phyloP scores from a whole-genome alignment of 2,329 filamentous ascomycete species.

The Rhexocercosporidium sp. region DNA sequence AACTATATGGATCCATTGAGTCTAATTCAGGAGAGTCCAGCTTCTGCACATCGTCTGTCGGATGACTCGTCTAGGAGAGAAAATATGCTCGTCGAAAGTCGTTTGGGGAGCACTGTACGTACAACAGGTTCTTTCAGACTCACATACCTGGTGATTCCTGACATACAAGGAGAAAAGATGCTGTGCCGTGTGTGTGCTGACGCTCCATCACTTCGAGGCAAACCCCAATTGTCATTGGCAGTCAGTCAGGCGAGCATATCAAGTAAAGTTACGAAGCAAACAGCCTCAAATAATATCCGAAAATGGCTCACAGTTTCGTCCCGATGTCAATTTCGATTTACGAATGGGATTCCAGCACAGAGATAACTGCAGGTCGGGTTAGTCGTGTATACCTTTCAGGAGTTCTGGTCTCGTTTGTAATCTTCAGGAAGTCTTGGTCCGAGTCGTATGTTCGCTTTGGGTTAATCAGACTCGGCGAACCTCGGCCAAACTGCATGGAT shows the following conservation, averaged over 20 bases:
- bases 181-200: not conserved
- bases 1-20: not conserved
- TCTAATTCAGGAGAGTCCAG: not conserved
- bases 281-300: not conserved
- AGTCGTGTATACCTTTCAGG: not conserved
- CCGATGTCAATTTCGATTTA: not conserved
- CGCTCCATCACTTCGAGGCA: not conserved
- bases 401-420: slow-evolving; percentile 2
- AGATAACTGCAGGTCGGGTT: not conserved
- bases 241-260: not conserved
- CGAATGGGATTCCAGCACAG: not conserved
- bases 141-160: not conserved
- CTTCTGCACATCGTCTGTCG: slow-evolving; percentile 1
- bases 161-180: not conserved
- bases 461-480: slow-evolving; percentile 5
- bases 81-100: not conserved
- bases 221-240: too few species aligned
- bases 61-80: not conserved
- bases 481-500: not conserved
- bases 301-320: not conserved
- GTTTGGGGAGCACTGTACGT: not conserved
- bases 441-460: slow-evolving; percentile 9
- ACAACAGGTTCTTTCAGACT: not conserved
- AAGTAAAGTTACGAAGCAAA: not conserved
- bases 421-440: slow-evolving; percentile 6